Conservation (phyloP, 2,329 filamentous ascomycete genomes). For the Ophiostoma australiae region DNA sequence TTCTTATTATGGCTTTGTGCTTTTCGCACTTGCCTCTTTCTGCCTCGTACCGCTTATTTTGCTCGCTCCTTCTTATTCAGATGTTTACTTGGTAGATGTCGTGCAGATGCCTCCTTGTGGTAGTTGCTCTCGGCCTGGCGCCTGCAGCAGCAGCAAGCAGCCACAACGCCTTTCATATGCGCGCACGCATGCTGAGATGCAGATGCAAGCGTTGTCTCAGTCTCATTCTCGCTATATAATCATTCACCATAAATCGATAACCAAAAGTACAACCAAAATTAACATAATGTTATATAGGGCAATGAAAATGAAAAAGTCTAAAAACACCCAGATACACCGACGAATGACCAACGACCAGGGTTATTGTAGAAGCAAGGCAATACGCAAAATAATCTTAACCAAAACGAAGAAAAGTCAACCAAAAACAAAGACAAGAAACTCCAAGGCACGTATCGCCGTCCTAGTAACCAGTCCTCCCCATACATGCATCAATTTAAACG, state of each 20-base stretch:
- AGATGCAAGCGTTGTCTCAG: not conserved
- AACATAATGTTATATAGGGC: not conserved
- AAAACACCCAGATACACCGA: not conserved
- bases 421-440: not conserved
- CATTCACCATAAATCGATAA: not conserved
- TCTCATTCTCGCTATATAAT: not conserved
- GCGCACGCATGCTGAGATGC: not conserved
- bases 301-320: not conserved
- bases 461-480: not conserved
- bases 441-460: not conserved
- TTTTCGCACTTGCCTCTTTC: not conserved
- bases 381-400: not conserved
- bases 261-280: not conserved
- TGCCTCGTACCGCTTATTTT: not conserved
- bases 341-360: not conserved
- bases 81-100: not conserved
- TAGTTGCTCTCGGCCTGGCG: not conserved
- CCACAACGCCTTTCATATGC: not conserved
- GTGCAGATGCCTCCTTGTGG: not conserved
- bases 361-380: not conserved
- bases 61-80: not conserved
- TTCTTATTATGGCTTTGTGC: not conserved
- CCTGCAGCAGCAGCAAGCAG: not conserved
- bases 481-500: not conserved
- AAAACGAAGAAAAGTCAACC: not conserved